These are phyloP conservation scores for Batkoa obscura DNA, from an alignment of 371 early-diverging fungal genomes.

Conservation along the genomic window DNA sequence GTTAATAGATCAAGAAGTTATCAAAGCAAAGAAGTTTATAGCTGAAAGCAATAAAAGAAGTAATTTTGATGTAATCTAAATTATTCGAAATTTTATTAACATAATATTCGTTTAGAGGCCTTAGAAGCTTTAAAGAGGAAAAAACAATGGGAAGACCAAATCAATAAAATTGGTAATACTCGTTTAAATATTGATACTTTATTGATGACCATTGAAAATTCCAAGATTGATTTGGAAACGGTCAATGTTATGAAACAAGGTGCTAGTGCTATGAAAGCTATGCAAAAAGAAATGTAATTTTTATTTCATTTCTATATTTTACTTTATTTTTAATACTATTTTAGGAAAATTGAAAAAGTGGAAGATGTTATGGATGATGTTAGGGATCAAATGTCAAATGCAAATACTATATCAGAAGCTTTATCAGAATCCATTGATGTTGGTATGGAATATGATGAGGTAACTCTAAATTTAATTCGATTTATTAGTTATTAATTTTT, in stretches of 20 bases:
- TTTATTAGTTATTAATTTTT: not conserved
- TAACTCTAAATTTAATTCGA: conserved; percentile 8
- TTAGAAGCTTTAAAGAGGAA: conserved; percentile 89
- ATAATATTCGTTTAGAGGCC: conserved; percentile 22
- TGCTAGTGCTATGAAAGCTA: conserved; percentile 82
- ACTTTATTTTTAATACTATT: conserved; percentile 1
- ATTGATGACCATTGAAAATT: conserved; percentile 88
- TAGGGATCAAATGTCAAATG: conserved; percentile 90
- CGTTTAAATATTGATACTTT: conserved; percentile 88
- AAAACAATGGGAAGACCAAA: conserved; percentile 63
- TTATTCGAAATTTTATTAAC: not conserved
- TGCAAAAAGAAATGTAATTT: conserved; percentile 78
- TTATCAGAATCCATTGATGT: conserved; percentile 74
- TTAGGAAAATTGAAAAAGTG: conserved; percentile 83
- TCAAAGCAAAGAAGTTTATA: conserved; percentile 72
- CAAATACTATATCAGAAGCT: conserved; percentile 85
- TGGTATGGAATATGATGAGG: conserved; percentile 79
- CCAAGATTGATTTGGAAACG: conserved; percentile 88
- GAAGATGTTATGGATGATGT: conserved; percentile 94
- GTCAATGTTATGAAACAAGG: conserved; percentile 91
- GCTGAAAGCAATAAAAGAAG: conserved; percentile 82
- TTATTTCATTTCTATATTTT: not conserved
- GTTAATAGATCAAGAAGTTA: conserved; percentile 74
- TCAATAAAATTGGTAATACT: conserved; percentile 75
- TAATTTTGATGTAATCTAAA: not conserved